Evolutionary conservation across 345 rosid species (phyloP).

Genomic region (Camelina sativa): DNA sequence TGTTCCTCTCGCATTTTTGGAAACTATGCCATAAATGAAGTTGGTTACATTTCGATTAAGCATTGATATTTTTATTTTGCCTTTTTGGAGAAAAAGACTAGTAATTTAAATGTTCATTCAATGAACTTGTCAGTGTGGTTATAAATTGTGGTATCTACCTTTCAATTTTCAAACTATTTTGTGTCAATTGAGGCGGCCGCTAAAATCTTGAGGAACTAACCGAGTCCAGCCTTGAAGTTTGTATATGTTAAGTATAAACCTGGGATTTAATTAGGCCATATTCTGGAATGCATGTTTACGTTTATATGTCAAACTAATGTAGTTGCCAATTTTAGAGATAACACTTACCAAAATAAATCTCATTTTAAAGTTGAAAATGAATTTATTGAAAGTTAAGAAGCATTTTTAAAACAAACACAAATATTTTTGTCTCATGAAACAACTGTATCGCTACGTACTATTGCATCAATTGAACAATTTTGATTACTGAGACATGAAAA

Average conservation of each 20-base stretch:
- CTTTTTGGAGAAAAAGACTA: neutral
- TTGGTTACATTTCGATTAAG: neutral
- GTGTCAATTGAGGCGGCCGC: neutral
- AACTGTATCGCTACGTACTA: neutral
- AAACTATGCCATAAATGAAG: too few relatives aligned
- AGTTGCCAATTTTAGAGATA: neutral
- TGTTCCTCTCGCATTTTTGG: neutral
- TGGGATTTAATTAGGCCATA: neutral
- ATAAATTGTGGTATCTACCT: neutral
- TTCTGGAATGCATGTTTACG: too few relatives aligned
- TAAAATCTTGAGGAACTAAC: neutral
- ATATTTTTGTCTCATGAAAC: neutral
- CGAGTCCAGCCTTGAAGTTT: too few relatives aligned
- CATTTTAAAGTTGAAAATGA: neutral
- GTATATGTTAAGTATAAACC: neutral
- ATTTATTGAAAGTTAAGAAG: neutral
- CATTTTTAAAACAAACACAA: neutral
- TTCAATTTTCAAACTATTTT: neutral
- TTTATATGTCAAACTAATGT: neutral
- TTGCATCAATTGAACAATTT: neutral
- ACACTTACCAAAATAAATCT: neutral
- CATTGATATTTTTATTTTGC: neutral
- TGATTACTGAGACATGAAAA: constrained; percentile 1
- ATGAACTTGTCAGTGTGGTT: constrained; percentile 6
- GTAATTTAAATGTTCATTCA: neutral